Evolutionary conservation across 2,329 filamentous ascomycete species (phyloP).

Genomic region (Zopfia rhizophila): DNA sequence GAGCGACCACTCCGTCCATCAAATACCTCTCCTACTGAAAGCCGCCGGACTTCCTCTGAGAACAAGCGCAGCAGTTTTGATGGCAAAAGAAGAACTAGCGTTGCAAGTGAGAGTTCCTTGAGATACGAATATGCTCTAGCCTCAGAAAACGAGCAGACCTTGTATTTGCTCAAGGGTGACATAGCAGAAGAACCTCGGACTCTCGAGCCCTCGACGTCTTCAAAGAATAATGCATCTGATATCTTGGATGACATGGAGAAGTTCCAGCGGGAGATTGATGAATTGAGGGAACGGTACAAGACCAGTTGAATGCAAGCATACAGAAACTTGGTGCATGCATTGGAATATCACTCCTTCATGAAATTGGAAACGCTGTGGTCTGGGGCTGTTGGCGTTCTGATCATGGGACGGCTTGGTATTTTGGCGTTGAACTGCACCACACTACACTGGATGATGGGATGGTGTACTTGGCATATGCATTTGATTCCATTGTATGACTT

Average conservation of each 20-base stretch:
- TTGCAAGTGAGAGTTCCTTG: conserved; percentile 45
- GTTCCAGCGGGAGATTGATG: conserved; percentile 53
- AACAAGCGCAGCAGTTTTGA: conserved; percentile 39
- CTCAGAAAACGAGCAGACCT: conserved; percentile 33
- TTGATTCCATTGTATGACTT: too few species aligned
- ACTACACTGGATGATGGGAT: too few species aligned
- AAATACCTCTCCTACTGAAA: conserved; percentile 36
- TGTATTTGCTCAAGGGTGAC: conserved; percentile 43
- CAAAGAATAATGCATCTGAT: conserved; percentile 32
- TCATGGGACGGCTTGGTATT: too few species aligned
- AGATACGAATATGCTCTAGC: conserved; percentile 35
- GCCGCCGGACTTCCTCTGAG: conserved; percentile 39
- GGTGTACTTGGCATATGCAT: too few species aligned
- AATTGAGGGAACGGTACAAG: conserved; percentile 43
- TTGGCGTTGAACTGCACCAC: too few species aligned
- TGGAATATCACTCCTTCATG: too few species aligned
- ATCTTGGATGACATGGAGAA: conserved; percentile 52
- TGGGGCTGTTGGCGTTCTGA: too few species aligned
- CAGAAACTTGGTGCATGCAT: too few species aligned
- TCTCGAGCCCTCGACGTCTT: conserved; percentile 1
- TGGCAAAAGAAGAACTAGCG: conserved; percentile 42
- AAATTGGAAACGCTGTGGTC: too few species aligned
- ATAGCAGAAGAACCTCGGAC: conserved; percentile 21
- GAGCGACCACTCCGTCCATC: conserved; percentile 31
- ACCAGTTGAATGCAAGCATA: too few species aligned